These are phyloP conservation scores for Melaleuca alternifolia DNA, from an alignment of 345 rosid species.

Conservation along the genomic window DNA sequence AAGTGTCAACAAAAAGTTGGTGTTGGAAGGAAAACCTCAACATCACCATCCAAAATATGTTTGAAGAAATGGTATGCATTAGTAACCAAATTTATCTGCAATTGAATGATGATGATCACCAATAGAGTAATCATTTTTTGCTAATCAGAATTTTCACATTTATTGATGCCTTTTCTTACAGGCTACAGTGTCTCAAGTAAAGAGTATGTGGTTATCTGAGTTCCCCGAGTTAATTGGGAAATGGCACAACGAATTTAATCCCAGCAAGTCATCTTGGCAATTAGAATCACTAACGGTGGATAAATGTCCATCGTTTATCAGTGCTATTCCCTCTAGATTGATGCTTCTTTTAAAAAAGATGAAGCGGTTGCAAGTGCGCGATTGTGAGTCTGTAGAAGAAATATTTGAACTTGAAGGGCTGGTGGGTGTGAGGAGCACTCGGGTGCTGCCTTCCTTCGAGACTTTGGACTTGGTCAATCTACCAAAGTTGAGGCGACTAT, in stretches of 20 bases:
- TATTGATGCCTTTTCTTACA: not conserved
- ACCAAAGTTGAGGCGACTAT: not conserved
- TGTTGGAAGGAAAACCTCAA: not conserved
- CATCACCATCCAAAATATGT: not conserved
- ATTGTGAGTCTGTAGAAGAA: not conserved
- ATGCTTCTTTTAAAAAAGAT: not conserved
- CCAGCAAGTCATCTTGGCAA: not conserved
- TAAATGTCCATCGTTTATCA: not conserved
- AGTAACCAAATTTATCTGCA: rapidly evolving
- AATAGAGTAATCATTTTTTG: not conserved
- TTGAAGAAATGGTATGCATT: not conserved
- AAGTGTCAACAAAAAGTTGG: rapidly evolving
- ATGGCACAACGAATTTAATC: not conserved
- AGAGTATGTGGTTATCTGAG: rapidly evolving
- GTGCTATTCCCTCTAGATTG: not conserved
- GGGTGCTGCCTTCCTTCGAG: not conserved
- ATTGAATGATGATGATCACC: not conserved
- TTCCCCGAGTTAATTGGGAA: not conserved
- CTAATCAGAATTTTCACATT: not conserved
- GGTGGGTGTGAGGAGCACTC: rapidly evolving
- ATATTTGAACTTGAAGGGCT: not conserved
- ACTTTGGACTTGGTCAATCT: not conserved
- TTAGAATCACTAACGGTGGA: rapidly evolving
- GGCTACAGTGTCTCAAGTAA: not conserved
- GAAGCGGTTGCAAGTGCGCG: rapidly evolving